A percentile compares a stretch with the other conserved stretches of the same genome.
Conservation (phyloP, 2,329 filamentous ascomycete genomes). For the Trichoderma simmonsii region DNA sequence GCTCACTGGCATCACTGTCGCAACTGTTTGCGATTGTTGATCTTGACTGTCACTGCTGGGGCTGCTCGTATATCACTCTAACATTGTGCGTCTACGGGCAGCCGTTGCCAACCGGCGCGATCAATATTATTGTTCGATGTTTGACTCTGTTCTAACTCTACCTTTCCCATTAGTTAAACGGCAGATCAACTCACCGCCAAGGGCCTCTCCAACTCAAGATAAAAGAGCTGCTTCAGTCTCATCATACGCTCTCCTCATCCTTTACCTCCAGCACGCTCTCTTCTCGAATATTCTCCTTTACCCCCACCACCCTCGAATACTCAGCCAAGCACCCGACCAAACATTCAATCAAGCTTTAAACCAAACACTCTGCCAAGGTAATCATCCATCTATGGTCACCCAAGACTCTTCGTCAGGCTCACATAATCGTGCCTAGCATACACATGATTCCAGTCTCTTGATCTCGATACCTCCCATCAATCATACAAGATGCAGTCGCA, state of each 20-base stretch:
- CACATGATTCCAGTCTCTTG: rapidly evolving
- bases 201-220: background rate
- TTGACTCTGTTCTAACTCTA: background rate
- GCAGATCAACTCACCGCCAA: background rate
- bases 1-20: rapidly evolving
- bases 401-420: background rate
- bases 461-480: background rate
- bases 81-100: background rate
- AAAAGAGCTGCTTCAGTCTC: background rate
- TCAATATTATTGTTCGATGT: background rate
- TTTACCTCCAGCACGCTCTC: too few relatives aligned
- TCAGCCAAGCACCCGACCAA: too few relatives aligned
- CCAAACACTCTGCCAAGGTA: background rate
- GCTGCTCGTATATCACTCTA: background rate
- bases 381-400: background rate
- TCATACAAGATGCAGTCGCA: background rate
- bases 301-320: background rate
- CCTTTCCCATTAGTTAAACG: background rate
- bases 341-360: too few relatives aligned
- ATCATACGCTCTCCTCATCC: background rate
- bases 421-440: background rate
- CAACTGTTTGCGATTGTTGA: background rate
- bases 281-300: too few relatives aligned
- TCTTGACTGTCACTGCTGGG: background rate
- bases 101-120: background rate